Conservation (phyloP, 1,284 basidiomycete genomes). For the Gastroboletus turbinatus region DNA sequence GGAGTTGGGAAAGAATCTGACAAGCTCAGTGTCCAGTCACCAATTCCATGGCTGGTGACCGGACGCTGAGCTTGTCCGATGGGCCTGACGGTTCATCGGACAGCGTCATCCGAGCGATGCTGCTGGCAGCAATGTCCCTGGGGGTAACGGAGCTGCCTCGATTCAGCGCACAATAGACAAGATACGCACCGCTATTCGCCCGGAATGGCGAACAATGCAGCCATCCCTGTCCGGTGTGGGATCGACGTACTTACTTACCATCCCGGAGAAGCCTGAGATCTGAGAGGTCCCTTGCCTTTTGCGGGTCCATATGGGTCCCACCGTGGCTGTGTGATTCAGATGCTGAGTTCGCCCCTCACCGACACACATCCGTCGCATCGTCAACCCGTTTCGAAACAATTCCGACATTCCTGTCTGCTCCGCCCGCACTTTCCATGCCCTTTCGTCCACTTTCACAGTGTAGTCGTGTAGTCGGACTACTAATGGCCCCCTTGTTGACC, state of each 20-base stretch:
- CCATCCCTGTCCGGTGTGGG: slow-evolving; percentile 11
- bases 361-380: neutral
- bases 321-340: slow-evolving; percentile 31
- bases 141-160: slow-evolving; percentile 9
- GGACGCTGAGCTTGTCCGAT: too few species aligned
- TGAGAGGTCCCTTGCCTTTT: slow-evolving; percentile 26
- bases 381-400: neutral
- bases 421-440: neutral
- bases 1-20: slow-evolving; percentile 34
- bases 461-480: neutral
- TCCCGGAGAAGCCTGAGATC: neutral
- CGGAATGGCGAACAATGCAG: slow-evolving; percentile 33
- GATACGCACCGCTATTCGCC: slow-evolving; percentile 27
- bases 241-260: slow-evolving; percentile 21
- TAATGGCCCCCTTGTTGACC: neutral
- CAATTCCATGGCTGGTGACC: too few species aligned
- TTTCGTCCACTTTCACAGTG: neutral
- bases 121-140: neutral
- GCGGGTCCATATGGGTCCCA: slow-evolving; percentile 41
- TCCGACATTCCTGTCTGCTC: neutral
- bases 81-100: too few species aligned
- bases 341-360: neutral
- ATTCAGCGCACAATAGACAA: slow-evolving; percentile 32
- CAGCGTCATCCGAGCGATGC: neutral
- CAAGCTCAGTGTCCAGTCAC: too few species aligned